These are phyloP conservation scores for Stevia rebaudiana DNA, from an alignment of 140 eudicot genomes.

Conservation along the genomic window DNA sequence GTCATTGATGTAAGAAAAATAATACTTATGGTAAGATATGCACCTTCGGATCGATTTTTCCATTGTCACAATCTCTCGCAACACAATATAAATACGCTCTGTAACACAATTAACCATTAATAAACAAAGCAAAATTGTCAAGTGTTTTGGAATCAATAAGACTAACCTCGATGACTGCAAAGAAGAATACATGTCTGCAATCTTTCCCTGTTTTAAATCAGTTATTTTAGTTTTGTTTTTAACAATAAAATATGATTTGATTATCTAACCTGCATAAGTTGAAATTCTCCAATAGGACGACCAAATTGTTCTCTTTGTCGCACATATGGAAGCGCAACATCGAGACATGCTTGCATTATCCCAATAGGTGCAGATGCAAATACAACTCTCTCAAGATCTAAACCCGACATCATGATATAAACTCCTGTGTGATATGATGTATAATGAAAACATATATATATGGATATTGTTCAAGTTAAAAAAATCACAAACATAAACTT, in stretches of 20 bases:
- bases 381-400: conserved; percentile 92
- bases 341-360: conserved; percentile 92
- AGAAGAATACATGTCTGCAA: conserved; percentile 96
- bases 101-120: conserved; percentile 21
- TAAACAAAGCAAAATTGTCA: background rate
- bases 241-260: background rate
- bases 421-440: conserved; percentile 77
- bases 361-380: conserved; percentile 92
- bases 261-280: conserved; percentile 69
- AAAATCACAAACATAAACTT: no score
- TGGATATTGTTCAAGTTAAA: no score
- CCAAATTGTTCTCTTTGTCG: conserved; percentile 92
- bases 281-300: conserved; percentile 85
- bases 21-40: background rate
- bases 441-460: background rate
- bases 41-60: conserved; percentile 72
- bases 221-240: background rate
- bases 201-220: conserved; percentile 55
- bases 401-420: conserved; percentile 95
- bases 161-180: conserved; percentile 80
- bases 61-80: conserved; percentile 96
- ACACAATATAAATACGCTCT: conserved; percentile 88
- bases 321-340: conserved; percentile 82
- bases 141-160: background rate
- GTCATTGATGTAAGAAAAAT: no score